These are phyloP conservation scores for Nigrograna mackinnonii DNA, from an alignment of 2,329 filamentous ascomycete species.

Conservation along the genomic window DNA sequence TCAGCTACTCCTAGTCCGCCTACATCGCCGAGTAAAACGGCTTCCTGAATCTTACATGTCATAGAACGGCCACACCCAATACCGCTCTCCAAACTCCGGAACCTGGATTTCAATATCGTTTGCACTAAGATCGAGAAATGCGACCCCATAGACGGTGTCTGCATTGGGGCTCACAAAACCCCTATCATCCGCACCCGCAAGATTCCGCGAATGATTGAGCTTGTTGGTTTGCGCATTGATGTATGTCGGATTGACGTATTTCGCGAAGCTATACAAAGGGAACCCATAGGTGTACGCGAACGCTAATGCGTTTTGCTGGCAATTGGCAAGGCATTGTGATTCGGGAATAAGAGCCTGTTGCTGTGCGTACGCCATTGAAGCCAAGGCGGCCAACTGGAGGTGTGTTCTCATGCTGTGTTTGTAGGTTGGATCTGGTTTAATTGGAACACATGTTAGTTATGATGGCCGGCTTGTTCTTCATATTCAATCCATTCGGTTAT, in stretches of 20 bases:
- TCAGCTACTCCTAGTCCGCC: neutral
- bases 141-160: conserved; percentile 2
- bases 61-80: conserved; percentile 2
- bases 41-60: neutral
- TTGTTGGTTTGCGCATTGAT: neutral
- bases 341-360: neutral
- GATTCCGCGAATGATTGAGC: neutral
- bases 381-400: neutral
- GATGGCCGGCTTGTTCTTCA: no score
- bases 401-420: neutral
- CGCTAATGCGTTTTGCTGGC: neutral
- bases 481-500: neutral
- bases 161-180: conserved; percentile 2
- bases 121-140: neutral
- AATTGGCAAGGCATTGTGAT: neutral
- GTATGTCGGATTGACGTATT: conserved; percentile 1
- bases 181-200: conserved; percentile 1
- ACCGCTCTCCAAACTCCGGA: conserved; percentile 1
- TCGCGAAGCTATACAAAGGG: conserved; percentile 1
- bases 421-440: neutral
- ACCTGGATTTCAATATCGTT: conserved; percentile 3
- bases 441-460: neutral
- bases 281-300: conserved; percentile 1
- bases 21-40: neutral
- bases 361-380: neutral